phyloP scores from a whole-genome alignment of 164 flowering plant genomes.

The Saururus chinensis region DNA sequence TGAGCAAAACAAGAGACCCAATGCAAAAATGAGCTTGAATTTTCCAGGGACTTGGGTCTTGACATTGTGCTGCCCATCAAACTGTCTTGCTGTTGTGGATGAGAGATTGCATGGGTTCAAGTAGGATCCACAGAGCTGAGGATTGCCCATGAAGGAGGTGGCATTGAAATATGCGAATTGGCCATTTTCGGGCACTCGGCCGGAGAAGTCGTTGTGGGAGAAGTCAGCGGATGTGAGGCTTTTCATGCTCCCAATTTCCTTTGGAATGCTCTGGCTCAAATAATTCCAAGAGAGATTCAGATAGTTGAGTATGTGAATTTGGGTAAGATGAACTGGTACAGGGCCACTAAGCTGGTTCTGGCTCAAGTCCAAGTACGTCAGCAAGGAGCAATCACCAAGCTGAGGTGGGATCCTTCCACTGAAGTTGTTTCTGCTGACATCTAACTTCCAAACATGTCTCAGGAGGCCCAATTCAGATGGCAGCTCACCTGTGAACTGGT shows the following conservation, averaged over 20 bases:
- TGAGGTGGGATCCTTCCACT: conserved; percentile 44
- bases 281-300: conserved; percentile 54
- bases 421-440: conserved; percentile 45
- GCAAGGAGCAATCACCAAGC: conserved; percentile 32
- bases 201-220: conserved; percentile 59
- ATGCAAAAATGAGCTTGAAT: conserved; percentile 47
- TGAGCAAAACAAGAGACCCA: conserved; percentile 44
- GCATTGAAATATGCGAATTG: conserved; percentile 46
- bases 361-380: conserved; percentile 56
- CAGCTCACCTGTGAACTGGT: conserved; percentile 46
- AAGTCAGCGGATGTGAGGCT: conserved; percentile 66
- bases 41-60: conserved; percentile 26
- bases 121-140: conserved; percentile 43
- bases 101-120: conserved; percentile 30
- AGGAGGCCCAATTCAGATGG: conserved; percentile 47
- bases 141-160: conserved; percentile 54
- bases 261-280: conserved; percentile 37
- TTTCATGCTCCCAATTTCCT: conserved; percentile 42
- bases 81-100: conserved; percentile 13
- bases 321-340: conserved; percentile 42
- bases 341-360: conserved; percentile 54
- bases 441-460: conserved; percentile 28
- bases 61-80: conserved; percentile 6
- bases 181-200: conserved; percentile 44
- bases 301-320: conserved; percentile 46